Conservation (phyloP, 164 flowering plant genomes). For the Nymphaea thermarum region DNA sequence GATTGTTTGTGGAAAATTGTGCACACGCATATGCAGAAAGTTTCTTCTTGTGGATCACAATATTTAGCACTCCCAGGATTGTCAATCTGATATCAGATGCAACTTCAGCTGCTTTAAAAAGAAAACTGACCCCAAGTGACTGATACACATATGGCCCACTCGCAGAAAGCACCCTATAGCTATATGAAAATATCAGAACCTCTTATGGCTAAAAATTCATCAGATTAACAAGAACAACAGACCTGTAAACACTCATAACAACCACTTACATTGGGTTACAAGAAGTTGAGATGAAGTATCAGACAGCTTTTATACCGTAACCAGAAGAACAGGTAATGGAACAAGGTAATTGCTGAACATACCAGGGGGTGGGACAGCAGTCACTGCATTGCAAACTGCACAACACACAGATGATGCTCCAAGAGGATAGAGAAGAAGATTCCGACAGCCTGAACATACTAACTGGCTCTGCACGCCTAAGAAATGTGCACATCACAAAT, state of each 20-base stretch:
- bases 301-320: background rate
- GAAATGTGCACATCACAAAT: background rate
- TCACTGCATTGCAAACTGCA: conserved; percentile 91
- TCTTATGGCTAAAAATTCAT: background rate
- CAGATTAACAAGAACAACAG: background rate
- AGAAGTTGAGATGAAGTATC: background rate
- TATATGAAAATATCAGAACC: background rate
- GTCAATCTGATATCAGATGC: background rate
- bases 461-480: conserved; percentile 79
- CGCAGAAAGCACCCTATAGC: background rate
- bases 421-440: conserved; percentile 66
- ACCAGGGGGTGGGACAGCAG: conserved; percentile 92
- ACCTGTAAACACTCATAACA: background rate
- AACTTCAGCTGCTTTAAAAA: background rate
- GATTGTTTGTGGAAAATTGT: no score
- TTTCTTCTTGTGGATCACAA: no score
- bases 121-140: background rate
- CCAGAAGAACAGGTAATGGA: background rate
- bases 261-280: background rate
- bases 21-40: no score
- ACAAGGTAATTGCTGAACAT: conserved; percentile 1
- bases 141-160: background rate
- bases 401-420: conserved; percentile 92
- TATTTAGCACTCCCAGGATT: no score
- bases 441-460: conserved; percentile 89